Evolutionary conservation across 2,329 filamentous ascomycete species (phyloP).

Genomic region (Apiospora koreana): DNA sequence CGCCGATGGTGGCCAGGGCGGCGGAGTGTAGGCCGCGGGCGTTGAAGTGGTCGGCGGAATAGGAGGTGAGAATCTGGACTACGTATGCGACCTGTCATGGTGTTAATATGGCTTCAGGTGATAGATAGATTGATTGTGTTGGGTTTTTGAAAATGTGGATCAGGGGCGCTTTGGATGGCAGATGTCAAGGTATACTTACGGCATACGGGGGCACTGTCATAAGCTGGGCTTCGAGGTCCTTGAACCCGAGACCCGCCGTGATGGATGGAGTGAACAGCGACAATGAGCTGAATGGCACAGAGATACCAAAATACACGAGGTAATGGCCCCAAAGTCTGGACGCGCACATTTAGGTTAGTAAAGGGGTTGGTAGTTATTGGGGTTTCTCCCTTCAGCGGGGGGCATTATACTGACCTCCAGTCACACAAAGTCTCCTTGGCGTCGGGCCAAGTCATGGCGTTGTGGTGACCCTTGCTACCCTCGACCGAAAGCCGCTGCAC

Average conservation of each 20-base stretch:
- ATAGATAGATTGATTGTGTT: too few relatives aligned
- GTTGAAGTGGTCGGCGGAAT: conserved; percentile 63
- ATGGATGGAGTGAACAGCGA: conserved; percentile 56
- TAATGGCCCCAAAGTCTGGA: conserved; percentile 64
- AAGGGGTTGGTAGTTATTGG: not conserved
- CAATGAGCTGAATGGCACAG: conserved; percentile 30
- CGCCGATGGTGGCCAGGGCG: conserved; percentile 42
- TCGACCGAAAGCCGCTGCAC: conserved; percentile 41
- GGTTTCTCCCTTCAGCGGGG: not conserved
- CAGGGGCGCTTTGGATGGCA: too few relatives aligned
- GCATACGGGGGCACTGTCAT: conserved; percentile 68
- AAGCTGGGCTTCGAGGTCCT: conserved; percentile 54
- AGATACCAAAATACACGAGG: conserved; percentile 42
- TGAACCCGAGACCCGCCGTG: conserved; percentile 41
- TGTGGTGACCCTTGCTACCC: conserved; percentile 57
- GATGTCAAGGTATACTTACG: conserved; percentile 8
- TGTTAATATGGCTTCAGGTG: not conserved
- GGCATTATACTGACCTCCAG: conserved; percentile 37
- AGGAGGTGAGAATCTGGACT: conserved; percentile 45
- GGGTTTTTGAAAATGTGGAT: too few relatives aligned
- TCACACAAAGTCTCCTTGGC: conserved; percentile 68
- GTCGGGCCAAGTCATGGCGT: conserved; percentile 64
- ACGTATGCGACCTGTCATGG: conserved; percentile 15
- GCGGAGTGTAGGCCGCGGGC: conserved; percentile 47
- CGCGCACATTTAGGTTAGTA: not conserved